Conservation (phyloP, 179 eudicot genomes). For the Vitellaria paradoxa region DNA sequence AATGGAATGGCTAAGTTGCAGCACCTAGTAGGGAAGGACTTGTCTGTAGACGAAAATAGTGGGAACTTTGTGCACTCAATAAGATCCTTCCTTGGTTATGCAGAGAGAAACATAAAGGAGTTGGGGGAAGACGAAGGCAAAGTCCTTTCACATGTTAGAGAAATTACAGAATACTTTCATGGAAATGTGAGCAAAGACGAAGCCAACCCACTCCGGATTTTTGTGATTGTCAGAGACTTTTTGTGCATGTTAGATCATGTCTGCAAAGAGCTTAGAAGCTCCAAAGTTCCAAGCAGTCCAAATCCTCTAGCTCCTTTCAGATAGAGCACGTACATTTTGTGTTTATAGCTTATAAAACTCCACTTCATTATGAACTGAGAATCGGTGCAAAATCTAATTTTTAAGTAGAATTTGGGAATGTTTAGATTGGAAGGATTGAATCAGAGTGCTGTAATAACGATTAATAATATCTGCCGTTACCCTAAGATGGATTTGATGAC, state of each 20-base stretch:
- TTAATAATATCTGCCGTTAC: background rate
- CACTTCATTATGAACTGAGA: background rate
- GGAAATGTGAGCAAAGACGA: constrained; percentile 87
- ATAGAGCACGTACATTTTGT: constrained; percentile 18
- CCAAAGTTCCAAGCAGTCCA: constrained; percentile 43
- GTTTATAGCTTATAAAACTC: constrained; percentile 3
- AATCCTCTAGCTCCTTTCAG: constrained; percentile 72
- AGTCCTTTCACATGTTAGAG: constrained; percentile 52
- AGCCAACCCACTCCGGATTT: constrained; percentile 67
- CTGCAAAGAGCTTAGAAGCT: constrained; percentile 78
- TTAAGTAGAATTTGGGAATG: background rate
- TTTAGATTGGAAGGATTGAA: background rate
- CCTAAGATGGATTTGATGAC: background rate
- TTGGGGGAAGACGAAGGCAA: constrained; percentile 66
- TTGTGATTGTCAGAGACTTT: constrained; percentile 90
- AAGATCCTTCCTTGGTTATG: constrained; percentile 54
- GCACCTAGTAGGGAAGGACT: constrained; percentile 37
- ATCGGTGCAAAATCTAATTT: background rate
- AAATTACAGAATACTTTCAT: constrained; percentile 82
- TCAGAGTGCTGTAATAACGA: background rate
- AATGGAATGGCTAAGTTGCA: constrained; percentile 61
- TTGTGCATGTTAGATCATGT: constrained; percentile 85
- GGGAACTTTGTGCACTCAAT: constrained; percentile 54
- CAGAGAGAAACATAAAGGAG: constrained; percentile 59
- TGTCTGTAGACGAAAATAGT: constrained; percentile 29